These are phyloP conservation scores for Penicillium cinerascens DNA, from an alignment of 495 filamentous ascomycete genomes.

Conservation along the genomic window DNA sequence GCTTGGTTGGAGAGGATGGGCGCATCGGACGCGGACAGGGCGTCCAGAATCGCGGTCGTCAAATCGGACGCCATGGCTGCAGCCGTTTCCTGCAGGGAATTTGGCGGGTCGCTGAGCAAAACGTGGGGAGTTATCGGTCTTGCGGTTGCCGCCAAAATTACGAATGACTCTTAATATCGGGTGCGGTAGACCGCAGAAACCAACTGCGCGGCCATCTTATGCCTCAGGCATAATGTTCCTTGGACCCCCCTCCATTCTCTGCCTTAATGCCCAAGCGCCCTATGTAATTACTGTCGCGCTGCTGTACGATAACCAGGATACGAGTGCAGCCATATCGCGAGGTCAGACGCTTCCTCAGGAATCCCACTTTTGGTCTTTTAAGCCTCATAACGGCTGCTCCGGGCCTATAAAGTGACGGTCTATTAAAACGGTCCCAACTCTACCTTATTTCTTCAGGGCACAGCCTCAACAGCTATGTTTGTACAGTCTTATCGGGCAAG, in stretches of 20 bases:
- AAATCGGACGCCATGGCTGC: conserved; percentile 60
- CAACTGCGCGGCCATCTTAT: conserved; percentile 22
- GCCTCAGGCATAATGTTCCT: too few relatives aligned
- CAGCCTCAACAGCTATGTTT: not conserved
- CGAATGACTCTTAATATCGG: conserved; percentile 25
- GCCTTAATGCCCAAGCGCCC: not conserved
- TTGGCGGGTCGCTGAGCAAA: conserved; percentile 10
- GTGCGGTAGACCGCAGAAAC: conserved; percentile 21
- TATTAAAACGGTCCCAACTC: not conserved
- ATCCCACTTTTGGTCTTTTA: not conserved
- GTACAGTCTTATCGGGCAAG: not conserved
- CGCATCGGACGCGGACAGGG: conserved; percentile 58
- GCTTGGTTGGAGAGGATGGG: conserved; percentile 69
- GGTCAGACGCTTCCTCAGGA: not conserved
- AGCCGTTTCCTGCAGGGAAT: conserved; percentile 25
- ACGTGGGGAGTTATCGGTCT: conserved; percentile 6
- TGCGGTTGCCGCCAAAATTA: conserved; percentile 21
- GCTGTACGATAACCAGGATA: not conserved
- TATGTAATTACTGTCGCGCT: too few relatives aligned
- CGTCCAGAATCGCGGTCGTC: conserved; percentile 60
- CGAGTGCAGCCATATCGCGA: not conserved
- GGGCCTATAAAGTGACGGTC: too few relatives aligned
- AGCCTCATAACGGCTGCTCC: not conserved
- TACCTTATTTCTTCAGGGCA: not conserved
- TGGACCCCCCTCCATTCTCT: not conserved